Conservation (phyloP, 164 flowering plant species). For the Santalum album region DNA sequence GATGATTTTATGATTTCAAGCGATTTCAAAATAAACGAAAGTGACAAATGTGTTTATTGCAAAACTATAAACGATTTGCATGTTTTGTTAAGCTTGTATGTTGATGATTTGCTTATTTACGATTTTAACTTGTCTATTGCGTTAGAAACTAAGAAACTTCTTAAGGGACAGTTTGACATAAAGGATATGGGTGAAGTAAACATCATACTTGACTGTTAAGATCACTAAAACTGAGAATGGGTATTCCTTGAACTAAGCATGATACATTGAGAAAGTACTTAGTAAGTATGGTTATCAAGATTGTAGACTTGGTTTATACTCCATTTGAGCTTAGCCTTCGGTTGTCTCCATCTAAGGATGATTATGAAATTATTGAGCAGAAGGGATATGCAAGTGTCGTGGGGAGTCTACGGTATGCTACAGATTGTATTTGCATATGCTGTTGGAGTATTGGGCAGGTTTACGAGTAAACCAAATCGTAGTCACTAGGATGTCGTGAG, state of each 20-base stretch:
- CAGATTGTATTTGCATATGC: constrained; percentile 17
- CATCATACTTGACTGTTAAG: constrained; percentile 12
- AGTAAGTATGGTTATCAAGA: too few relatives aligned
- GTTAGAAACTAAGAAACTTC: background rate
- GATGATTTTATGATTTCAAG: background rate
- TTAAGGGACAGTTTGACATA: constrained; percentile 7
- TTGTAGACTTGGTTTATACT: too few relatives aligned
- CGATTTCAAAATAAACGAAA: constrained; percentile 6
- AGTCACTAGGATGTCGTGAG: constrained; percentile 12
- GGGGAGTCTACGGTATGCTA: constrained; percentile 10
- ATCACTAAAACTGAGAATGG: constrained; percentile 2
- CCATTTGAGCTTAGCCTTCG: too few relatives aligned
- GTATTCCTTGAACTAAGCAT: constrained; percentile 4
- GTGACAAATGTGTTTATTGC: constrained; percentile 9
- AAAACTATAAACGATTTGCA: background rate
- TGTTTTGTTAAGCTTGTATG: constrained; percentile 5
- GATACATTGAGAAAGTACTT: constrained; percentile 13
- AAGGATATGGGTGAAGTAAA: constrained; percentile 18
- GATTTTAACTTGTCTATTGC: background rate
- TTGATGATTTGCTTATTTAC: constrained; percentile 12
- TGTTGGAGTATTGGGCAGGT: constrained; percentile 11
- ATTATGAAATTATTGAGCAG: constrained; percentile 2
- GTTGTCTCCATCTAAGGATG: too few relatives aligned
- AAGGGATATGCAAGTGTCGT: constrained; percentile 12
- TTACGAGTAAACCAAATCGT: constrained; percentile 11